Conservation (phyloP, 1,284 basidiomycete species). For the Ganoderma leucocontextum region DNA sequence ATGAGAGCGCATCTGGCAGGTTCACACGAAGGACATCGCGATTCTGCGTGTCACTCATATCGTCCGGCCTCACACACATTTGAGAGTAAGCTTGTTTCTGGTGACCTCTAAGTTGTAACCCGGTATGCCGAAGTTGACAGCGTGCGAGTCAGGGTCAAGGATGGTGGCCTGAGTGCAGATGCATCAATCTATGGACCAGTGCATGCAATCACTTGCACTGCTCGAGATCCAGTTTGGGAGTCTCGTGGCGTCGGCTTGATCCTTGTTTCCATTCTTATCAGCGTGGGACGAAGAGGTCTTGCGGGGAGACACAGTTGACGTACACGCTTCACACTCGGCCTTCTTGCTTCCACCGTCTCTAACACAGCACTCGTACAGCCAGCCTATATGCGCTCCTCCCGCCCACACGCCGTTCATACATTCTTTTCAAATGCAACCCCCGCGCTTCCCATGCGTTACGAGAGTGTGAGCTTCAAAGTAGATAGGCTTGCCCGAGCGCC, state of each 20-base stretch:
- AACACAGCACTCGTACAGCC: constrained; percentile 1
- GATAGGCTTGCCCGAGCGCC: neutral
- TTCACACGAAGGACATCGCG: too few species aligned
- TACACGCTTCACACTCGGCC: neutral
- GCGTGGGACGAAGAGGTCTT: constrained; percentile 13
- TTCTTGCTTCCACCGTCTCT: neutral
- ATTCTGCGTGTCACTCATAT: too few species aligned
- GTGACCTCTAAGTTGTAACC: neutral
- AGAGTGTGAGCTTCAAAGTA: neutral
- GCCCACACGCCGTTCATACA: neutral
- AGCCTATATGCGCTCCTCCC: neutral
- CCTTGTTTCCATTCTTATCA: constrained; percentile 9
- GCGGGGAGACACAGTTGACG: neutral
- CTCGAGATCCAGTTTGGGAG: neutral
- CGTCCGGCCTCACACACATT: too few species aligned
- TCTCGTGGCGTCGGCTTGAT: constrained; percentile 15
- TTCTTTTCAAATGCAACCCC: neutral
- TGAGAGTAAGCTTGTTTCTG: too few species aligned
- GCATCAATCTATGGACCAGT: neutral
- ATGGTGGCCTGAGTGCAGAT: neutral
- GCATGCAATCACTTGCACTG: neutral
- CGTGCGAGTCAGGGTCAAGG: neutral
- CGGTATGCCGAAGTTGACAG: neutral
- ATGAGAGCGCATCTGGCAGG: too few species aligned
- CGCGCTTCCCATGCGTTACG: neutral